phyloP scores from a whole-genome alignment of 176 grass and related monocot species.

The Thinopyrum elongatum region DNA sequence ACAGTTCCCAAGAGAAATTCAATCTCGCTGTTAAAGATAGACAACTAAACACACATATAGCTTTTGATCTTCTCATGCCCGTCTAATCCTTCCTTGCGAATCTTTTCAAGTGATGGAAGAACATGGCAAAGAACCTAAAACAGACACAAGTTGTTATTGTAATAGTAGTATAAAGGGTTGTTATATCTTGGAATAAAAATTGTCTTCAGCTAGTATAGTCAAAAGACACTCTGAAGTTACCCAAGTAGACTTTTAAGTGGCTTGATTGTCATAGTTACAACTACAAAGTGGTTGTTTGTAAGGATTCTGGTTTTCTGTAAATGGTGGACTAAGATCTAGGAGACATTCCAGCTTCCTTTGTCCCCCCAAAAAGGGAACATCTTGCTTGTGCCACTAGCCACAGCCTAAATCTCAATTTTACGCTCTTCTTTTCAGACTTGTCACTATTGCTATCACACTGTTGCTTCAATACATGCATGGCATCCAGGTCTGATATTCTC shows the following conservation, averaged over 20 bases:
- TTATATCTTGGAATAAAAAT: slow-evolving; percentile 10
- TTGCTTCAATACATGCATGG: background rate
- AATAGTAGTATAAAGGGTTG: background rate
- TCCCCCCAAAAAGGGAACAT: background rate
- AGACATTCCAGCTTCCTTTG: background rate
- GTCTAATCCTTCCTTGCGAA: slow-evolving; percentile 94
- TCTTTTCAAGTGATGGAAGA: slow-evolving; percentile 91
- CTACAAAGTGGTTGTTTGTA: background rate
- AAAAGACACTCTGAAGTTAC: background rate
- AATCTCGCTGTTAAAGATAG: slow-evolving; percentile 69
- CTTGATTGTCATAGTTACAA: background rate
- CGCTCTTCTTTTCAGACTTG: background rate
- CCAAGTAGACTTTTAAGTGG: background rate
- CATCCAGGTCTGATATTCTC: background rate
- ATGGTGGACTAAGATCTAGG: background rate
- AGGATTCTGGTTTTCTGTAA: background rate
- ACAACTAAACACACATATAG: slow-evolving; percentile 95
- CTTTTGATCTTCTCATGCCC: slow-evolving; percentile 98
- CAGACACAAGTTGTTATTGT: slow-evolving; percentile 19
- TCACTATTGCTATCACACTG: background rate
- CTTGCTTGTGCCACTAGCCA: background rate
- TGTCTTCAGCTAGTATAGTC: background rate
- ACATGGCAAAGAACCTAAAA: slow-evolving; percentile 76
- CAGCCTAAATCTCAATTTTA: background rate
- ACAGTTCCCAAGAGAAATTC: slow-evolving; percentile 27